A percentile compares a stretch with the other conserved stretches of the same genome.
phyloP scores from a whole-genome alignment of 176 grass and related monocot species.

The Zizania latifolia region DNA sequence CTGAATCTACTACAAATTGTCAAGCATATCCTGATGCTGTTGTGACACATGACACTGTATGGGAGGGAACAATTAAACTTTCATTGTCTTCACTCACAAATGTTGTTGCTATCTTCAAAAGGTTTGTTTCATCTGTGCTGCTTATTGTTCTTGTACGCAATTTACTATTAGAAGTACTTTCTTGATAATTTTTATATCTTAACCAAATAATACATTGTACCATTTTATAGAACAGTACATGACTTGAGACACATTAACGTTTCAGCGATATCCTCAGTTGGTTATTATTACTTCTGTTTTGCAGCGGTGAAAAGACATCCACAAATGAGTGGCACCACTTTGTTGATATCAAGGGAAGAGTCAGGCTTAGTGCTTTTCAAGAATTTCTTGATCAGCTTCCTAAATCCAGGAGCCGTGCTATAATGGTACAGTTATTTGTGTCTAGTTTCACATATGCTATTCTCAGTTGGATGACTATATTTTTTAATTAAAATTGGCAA shows the following conservation, averaged over 20 bases:
- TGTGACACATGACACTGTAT: conserved; percentile 30
- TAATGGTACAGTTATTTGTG: conserved; percentile 50
- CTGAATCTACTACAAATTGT: conserved; percentile 16
- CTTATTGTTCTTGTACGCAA: neutral
- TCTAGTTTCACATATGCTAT: conserved; percentile 11
- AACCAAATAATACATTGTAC: neutral
- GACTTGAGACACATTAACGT: conserved; percentile 1
- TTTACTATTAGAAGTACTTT: conserved; percentile 6
- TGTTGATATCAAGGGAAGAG: conserved; percentile 80
- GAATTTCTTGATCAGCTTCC: conserved; percentile 76
- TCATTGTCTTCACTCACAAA: conserved; percentile 38
- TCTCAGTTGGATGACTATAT: neutral
- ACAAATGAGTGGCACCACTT: conserved; percentile 61
- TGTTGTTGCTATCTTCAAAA: conserved; percentile 66
- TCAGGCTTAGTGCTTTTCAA: conserved; percentile 54
- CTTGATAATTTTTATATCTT: neutral
- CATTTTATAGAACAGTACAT: neutral
- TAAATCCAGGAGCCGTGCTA: conserved; percentile 50
- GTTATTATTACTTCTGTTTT: conserved; percentile 3
- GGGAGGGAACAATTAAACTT: conserved; percentile 72
- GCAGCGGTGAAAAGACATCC: conserved; percentile 71
- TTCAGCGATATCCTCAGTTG: neutral
- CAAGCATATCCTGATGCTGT: neutral
- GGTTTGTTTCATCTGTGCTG: conserved; percentile 41
- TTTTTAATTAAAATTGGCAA: neutral